Conservation (phyloP, 2,329 filamentous ascomycete genomes). For the Neofusicoccum parvum region DNA sequence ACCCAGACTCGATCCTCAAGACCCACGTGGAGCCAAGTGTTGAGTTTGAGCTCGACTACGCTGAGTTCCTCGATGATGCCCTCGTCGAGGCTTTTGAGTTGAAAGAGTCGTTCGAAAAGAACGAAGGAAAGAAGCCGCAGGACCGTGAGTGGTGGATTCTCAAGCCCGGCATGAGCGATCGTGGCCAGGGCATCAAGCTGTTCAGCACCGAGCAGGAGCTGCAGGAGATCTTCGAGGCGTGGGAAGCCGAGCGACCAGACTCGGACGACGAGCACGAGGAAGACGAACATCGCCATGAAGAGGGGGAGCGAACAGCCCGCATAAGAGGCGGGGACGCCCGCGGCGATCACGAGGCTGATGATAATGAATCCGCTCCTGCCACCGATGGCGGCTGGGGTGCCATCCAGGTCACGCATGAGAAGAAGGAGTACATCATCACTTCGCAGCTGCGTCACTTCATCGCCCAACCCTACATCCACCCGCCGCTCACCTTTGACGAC, state of each 20-base stretch:
- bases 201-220: conserved; percentile 85
- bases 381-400: not conserved
- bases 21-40: conserved; percentile 76
- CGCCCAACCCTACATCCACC: conserved; percentile 91
- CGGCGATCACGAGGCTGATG: conserved; percentile 36
- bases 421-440: conserved; percentile 66
- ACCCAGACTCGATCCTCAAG: conserved; percentile 70
- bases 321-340: conserved; percentile 35
- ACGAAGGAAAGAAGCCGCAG: conserved; percentile 51
- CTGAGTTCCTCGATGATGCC: conserved; percentile 93
- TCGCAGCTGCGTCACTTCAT: conserved; percentile 95
- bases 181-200: conserved; percentile 87
- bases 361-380: conserved; percentile 30
- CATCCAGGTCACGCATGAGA: conserved; percentile 28
- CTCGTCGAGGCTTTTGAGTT: conserved; percentile 88
- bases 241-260: conserved; percentile 72
- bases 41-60: conserved; percentile 92
- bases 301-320: conserved; percentile 23
- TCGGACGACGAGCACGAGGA: conserved; percentile 53
- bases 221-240: conserved; percentile 85
- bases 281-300: conserved; percentile 36
- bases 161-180: conserved; percentile 96
- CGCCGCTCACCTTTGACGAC: conserved; percentile 70
- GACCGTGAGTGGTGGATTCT: conserved; percentile 91
- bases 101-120: conserved; percentile 72